Evolutionary conservation across 805 yeast species (phyloP).

Genomic region (Sugiyamaella valdiviana): DNA sequence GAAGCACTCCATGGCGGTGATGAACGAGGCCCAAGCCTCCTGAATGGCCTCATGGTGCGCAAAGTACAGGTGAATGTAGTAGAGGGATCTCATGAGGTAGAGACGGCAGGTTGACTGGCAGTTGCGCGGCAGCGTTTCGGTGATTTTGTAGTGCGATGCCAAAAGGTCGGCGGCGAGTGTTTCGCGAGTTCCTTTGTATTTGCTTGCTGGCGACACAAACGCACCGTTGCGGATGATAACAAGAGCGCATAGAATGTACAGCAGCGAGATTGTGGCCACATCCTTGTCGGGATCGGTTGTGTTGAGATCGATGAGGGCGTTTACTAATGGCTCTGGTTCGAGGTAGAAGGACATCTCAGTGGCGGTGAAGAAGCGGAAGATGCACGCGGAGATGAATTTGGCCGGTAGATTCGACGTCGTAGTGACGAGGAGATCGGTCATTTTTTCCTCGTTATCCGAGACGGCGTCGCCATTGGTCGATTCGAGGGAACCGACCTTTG

Average conservation of each 20-base stretch:
- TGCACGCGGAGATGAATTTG: slow-evolving; percentile 6
- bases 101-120: background rate
- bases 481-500: no score
- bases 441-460: background rate
- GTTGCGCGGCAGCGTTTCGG: background rate
- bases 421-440: background rate
- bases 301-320: background rate
- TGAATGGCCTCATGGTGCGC: background rate
- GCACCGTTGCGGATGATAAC: slow-evolving; percentile 6
- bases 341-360: slow-evolving; percentile 5
- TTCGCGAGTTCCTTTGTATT: background rate
- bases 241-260: slow-evolving; percentile 8
- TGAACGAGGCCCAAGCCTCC: background rate
- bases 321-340: background rate
- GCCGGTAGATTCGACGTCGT: background rate
- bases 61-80: background rate
- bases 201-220: background rate
- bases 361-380: background rate
- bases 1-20: background rate
- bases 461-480: no score
- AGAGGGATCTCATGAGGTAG: background rate
- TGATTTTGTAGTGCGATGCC: background rate
- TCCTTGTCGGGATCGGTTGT: background rate
- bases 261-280: background rate
- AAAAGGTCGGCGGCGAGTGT: background rate